phyloP scores from a whole-genome alignment of 345 rosid species.

The Eucalyptus curtisii region DNA sequence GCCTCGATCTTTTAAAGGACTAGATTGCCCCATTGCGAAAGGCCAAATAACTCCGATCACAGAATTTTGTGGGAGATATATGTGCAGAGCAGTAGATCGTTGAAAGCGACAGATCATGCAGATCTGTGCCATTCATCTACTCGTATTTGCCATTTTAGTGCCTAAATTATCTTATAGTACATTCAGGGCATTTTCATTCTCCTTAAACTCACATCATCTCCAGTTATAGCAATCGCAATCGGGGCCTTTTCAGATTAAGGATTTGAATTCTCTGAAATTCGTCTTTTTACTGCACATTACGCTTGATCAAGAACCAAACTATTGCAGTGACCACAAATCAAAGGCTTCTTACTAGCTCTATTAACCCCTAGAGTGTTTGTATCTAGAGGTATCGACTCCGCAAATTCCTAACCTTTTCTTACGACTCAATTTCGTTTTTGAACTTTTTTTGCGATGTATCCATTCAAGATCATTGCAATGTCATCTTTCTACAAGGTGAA shows the following conservation, averaged over 20 bases:
- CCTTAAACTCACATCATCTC: not conserved
- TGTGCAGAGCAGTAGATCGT: not conserved
- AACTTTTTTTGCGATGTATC: not conserved
- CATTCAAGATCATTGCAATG: not conserved
- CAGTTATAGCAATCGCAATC: no score
- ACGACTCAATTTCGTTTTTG: not conserved
- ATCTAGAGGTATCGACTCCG: not conserved
- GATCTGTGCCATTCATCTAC: not conserved
- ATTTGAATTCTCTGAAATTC: not conserved
- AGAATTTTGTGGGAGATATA: slow-evolving; percentile 28
- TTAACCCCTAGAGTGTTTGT: not conserved
- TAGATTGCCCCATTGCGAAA: slow-evolving; percentile 17
- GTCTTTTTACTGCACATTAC: not conserved
- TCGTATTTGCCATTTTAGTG: not conserved
- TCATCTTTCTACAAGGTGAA: not conserved
- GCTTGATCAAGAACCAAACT: not conserved
- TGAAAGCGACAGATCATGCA: not conserved
- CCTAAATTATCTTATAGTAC: not conserved
- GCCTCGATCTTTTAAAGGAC: slow-evolving; percentile 41
- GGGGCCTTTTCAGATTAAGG: not conserved
- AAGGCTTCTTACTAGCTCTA: not conserved
- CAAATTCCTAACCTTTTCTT: not conserved
- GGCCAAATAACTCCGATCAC: slow-evolving; percentile 18
- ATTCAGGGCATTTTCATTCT: not conserved
- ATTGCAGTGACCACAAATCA: not conserved